phyloP scores from a whole-genome alignment of 169 alveolate genomes.

The Perkinsus marinus region DNA sequence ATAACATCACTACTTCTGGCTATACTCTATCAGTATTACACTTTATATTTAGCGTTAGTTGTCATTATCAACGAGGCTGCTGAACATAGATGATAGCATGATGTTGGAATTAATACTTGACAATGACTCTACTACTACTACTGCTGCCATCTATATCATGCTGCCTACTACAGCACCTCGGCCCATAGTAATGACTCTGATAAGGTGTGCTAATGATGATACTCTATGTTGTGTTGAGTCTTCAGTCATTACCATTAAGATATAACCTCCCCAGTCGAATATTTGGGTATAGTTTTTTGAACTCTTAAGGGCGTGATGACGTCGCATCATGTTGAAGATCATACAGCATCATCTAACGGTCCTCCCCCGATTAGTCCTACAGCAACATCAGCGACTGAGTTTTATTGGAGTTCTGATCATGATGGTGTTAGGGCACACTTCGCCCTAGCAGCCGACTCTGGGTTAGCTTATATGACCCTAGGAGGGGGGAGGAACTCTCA shows the following conservation, averaged over 20 bases:
- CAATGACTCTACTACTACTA: not conserved
- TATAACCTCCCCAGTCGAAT: no score
- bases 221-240: no score
- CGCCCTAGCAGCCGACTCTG: not conserved
- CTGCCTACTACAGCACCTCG: not conserved
- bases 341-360: not conserved
- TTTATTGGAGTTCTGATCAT: not conserved
- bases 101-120: no score
- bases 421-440: not conserved
- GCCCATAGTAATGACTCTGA: not conserved
- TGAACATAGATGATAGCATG: no score
- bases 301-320: no score
- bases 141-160: not conserved
- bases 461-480: not conserved
- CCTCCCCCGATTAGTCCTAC: not conserved
- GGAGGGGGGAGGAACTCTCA: not conserved
- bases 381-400: not conserved
- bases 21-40: no score
- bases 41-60: no score
- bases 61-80: no score
- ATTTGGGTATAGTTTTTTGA: no score
- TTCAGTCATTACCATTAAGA: no score
- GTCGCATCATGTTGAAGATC: not conserved
- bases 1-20: not conserved
- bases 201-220: no score